Percentiles rank a stretch among this genome's conserved stretches.
Conservation (phyloP, 495 filamentous ascomycete species). For the Aspergillus asperescens region DNA sequence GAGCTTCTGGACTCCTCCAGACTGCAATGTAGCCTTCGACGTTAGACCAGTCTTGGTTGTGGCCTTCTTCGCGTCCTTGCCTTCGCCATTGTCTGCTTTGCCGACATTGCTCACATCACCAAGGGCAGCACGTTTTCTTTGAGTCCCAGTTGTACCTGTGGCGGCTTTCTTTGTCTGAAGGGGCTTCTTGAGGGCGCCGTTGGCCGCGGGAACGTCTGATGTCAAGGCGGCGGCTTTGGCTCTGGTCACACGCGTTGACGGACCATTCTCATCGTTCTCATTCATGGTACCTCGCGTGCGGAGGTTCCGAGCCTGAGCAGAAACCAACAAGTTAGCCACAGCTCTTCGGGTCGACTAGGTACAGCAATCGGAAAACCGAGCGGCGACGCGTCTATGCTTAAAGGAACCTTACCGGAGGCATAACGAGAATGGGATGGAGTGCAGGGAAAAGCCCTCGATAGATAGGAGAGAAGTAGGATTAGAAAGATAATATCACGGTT, state of each 20-base stretch:
- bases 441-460: constrained; percentile 25
- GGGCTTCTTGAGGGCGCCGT: constrained; percentile 59
- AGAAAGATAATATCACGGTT: constrained; percentile 26
- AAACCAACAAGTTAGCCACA: constrained; percentile 14
- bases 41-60: constrained; percentile 57
- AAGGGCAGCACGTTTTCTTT: constrained; percentile 68
- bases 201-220: constrained; percentile 48
- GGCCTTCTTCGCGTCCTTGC: constrained; percentile 65
- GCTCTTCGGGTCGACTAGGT: not conserved
- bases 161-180: constrained; percentile 68
- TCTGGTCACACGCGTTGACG: constrained; percentile 76
- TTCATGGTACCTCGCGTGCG: constrained; percentile 68
- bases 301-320: constrained; percentile 47
- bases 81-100: constrained; percentile 62
- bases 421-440: constrained; percentile 25
- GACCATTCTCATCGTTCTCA: constrained; percentile 89
- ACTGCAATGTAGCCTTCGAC: constrained; percentile 66
- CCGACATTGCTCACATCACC: constrained; percentile 94
- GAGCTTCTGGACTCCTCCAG: constrained; percentile 75
- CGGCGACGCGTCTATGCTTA: constrained; percentile 21
- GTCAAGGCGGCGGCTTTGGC: constrained; percentile 80
- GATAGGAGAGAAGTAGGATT: constrained; percentile 25
- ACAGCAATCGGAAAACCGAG: not conserved
- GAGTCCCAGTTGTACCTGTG: constrained; percentile 40
- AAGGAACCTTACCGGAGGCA: constrained; percentile 43